phyloP scores from a whole-genome alignment of 176 grass and related monocot species.

The Carex kokanica region DNA sequence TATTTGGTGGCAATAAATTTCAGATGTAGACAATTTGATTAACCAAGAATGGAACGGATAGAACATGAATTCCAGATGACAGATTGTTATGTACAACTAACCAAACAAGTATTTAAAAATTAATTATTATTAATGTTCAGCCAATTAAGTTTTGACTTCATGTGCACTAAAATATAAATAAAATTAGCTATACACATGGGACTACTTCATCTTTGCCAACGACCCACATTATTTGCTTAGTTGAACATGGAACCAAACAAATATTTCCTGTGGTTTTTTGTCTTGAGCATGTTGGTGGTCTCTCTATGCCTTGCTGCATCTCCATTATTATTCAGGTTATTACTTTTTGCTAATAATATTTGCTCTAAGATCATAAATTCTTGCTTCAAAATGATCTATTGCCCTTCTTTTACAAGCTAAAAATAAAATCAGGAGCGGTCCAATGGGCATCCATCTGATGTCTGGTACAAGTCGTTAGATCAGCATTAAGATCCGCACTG shows the following conservation, averaged over 20 bases:
- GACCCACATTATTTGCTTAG: neutral
- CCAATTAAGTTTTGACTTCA: neutral
- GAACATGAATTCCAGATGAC: neutral
- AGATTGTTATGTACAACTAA: neutral
- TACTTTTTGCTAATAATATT: neutral
- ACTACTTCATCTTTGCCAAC: neutral
- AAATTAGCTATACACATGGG: neutral
- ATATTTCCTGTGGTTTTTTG: neutral
- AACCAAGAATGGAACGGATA: neutral
- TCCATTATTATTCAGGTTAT: neutral
- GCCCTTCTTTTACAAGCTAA: neutral
- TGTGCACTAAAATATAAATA: neutral
- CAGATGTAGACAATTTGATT: neutral
- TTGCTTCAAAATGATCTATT: neutral
- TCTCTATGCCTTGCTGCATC: constrained; percentile 8
- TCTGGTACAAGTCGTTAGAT: too few species aligned
- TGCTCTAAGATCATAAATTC: neutral
- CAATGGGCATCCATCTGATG: too few species aligned
- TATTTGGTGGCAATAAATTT: neutral
- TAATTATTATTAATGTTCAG: neutral
- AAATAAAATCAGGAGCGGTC: too few species aligned
- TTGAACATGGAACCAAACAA: constrained; percentile 6
- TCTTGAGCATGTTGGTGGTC: constrained; percentile 10
- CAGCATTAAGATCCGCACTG: too few species aligned
- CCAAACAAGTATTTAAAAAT: neutral